Evolutionary conservation across 495 filamentous ascomycete genomes (phyloP).

Genomic region (Trichocladium uniseriatum): DNA sequence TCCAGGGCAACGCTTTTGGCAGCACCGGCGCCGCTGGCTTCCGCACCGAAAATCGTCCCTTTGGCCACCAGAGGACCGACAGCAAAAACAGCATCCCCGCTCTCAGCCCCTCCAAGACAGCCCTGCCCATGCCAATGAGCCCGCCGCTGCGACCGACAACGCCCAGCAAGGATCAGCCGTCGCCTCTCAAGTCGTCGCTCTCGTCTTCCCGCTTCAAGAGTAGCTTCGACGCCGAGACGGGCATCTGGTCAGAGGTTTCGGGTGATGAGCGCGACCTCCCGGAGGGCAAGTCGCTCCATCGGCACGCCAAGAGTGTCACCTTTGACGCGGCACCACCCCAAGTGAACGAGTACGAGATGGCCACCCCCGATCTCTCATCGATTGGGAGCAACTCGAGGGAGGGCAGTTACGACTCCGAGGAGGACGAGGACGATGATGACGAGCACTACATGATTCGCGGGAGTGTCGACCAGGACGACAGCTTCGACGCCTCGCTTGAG

Average conservation of each 20-base stretch:
- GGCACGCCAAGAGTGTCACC: slow-evolving; percentile 90
- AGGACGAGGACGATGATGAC: slow-evolving; percentile 61
- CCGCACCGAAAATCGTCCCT: slow-evolving; percentile 31
- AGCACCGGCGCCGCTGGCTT: slow-evolving; percentile 40
- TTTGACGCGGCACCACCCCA: slow-evolving; percentile 91
- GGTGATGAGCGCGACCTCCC: slow-evolving; percentile 44
- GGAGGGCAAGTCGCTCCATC: slow-evolving; percentile 52
- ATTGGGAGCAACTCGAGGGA: slow-evolving; percentile 79
- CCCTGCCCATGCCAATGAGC: slow-evolving; percentile 14
- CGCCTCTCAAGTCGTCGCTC: slow-evolving; percentile 81
- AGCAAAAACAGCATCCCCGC: slow-evolving; percentile 41
- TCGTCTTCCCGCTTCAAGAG: slow-evolving; percentile 60
- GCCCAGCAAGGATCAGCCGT: slow-evolving; percentile 63
- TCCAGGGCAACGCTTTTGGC: slow-evolving; percentile 55
- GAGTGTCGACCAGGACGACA: slow-evolving; percentile 66
- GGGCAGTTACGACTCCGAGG: slow-evolving; percentile 78
- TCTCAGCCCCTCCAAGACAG: slow-evolving; percentile 30
- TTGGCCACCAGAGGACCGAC: slow-evolving; percentile 36
- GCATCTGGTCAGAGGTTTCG: slow-evolving; percentile 59
- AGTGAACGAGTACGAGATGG: slow-evolving; percentile 95
- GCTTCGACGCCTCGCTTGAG: slow-evolving; percentile 87
- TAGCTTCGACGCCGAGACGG: slow-evolving; percentile 61
- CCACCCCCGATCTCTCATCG: slow-evolving; percentile 87
- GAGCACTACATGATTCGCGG: slow-evolving; percentile 62
- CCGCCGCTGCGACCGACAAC: slow-evolving; percentile 36